Percentiles rank a stretch among this genome's conserved stretches.
phyloP scores from a whole-genome alignment of 768 basidiomycete species.

The Serendipita indica region DNA sequence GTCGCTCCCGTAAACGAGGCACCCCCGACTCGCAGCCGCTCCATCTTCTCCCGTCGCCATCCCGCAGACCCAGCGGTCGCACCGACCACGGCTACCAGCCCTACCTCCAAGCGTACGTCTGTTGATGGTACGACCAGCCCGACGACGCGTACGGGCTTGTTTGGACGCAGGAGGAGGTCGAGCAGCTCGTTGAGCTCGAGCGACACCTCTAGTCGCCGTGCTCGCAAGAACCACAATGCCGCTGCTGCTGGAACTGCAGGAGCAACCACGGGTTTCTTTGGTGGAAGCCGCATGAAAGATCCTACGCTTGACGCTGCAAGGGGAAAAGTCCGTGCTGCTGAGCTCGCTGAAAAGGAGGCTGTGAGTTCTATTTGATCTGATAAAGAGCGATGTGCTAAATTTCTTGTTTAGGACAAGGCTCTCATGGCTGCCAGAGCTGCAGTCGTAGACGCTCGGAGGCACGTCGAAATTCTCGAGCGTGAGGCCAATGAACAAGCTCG shows the following conservation, averaged over 20 bases:
- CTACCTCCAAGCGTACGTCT: background rate
- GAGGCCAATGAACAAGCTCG: slow-evolving; percentile 5
- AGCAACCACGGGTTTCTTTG: slow-evolving; percentile 7
- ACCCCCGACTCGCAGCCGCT: background rate
- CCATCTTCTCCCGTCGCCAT: slow-evolving; percentile 1
- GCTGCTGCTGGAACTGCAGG: slow-evolving; percentile 1
- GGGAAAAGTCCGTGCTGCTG: slow-evolving; percentile 4
- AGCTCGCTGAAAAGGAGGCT: slow-evolving; percentile 3
- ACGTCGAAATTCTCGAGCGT: background rate
- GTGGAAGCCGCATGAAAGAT: background rate
- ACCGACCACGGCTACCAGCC: background rate
- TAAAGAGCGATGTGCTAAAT: background rate
- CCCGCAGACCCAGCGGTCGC: background rate
- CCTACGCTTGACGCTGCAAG: slow-evolving; percentile 1
- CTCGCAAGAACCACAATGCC: background rate
- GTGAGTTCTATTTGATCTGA: slow-evolving; percentile 1
- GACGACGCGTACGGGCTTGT: background rate
- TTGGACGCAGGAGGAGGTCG: background rate
- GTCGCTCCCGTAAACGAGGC: background rate
- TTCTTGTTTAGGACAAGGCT: background rate
- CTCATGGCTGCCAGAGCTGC: slow-evolving; percentile 2
- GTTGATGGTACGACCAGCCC: background rate
- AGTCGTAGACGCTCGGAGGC: background rate
- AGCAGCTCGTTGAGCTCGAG: background rate
- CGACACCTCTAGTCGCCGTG: background rate